These are phyloP conservation scores for Paramecium caudatum DNA, from an alignment of 73 alveolate genomes.

Conservation along the genomic window DNA sequence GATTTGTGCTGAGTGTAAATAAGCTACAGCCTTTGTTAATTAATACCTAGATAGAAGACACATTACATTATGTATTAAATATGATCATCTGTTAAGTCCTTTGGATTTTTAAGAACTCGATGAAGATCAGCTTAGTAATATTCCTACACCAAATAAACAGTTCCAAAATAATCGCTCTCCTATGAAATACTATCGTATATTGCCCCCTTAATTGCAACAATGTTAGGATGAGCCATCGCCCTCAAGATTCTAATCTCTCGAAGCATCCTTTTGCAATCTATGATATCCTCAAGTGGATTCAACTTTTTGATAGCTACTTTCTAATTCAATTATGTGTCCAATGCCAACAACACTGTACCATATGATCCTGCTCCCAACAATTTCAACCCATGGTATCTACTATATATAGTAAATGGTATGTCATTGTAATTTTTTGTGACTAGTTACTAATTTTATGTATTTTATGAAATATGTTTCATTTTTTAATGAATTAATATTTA, in stretches of 20 bases:
- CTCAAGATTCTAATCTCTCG: slow-evolving; percentile 89
- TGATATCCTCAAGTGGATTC: slow-evolving; percentile 89
- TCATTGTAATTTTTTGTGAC: slow-evolving; percentile 33
- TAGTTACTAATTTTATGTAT: slow-evolving; percentile 38
- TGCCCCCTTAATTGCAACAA: slow-evolving; percentile 81
- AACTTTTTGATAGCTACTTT: slow-evolving; percentile 95
- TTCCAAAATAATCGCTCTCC: slow-evolving; percentile 81
- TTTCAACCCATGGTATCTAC: slow-evolving; percentile 68
- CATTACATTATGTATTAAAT: slow-evolving; percentile 68
- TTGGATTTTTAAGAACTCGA: slow-evolving; percentile 79
- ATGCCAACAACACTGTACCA: slow-evolving; percentile 94
- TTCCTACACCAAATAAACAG: slow-evolving; percentile 90
- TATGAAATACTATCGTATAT: slow-evolving; percentile 60
- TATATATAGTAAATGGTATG: slow-evolving; percentile 40
- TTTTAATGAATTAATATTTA: background rate
- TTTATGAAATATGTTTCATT: slow-evolving; percentile 50
- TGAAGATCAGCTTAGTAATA: slow-evolving; percentile 94
- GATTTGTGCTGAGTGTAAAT: slow-evolving; percentile 74
- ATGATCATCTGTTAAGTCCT: slow-evolving; percentile 73
- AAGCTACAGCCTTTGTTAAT: slow-evolving; percentile 59
- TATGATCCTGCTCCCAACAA: slow-evolving; percentile 90
- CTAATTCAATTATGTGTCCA: slow-evolving; percentile 80
- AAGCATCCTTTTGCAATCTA: slow-evolving; percentile 91
- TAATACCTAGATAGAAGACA: slow-evolving; percentile 55
- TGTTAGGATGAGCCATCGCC: slow-evolving; percentile 88